Conservation (phyloP, 164 flowering plant genomes). For the Warburgia ugandensis region DNA sequence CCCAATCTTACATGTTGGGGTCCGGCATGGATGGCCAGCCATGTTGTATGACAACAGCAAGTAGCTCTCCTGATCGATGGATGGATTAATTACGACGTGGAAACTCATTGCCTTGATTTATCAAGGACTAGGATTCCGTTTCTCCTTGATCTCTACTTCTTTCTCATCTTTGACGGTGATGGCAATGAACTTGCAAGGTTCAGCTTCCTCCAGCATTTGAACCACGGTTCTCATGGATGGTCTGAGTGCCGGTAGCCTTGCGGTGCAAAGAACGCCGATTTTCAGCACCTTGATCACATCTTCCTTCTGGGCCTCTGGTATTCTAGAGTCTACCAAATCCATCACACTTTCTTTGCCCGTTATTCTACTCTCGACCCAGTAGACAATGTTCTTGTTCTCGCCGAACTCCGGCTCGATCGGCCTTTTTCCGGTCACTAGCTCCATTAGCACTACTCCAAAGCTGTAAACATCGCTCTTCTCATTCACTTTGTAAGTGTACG, state of each 20-base stretch:
- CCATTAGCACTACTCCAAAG: conserved; percentile 74
- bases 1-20: too few relatives aligned
- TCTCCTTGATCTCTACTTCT: not conserved
- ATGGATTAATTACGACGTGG: too few relatives aligned
- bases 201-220: conserved; percentile 64
- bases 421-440: conserved; percentile 59
- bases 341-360: conserved; percentile 22
- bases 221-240: conserved; percentile 81
- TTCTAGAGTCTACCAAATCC: conserved; percentile 37
- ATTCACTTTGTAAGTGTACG: conserved; percentile 45
- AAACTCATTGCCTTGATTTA: too few relatives aligned
- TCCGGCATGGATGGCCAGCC: too few relatives aligned
- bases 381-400: conserved; percentile 57
- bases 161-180: not conserved
- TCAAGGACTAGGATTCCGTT: too few relatives aligned
- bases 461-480: conserved; percentile 79
- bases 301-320: conserved; percentile 27
- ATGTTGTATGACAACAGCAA: too few relatives aligned
- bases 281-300: conserved; percentile 50
- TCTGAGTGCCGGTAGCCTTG: conserved; percentile 43
- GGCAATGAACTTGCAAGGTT: conserved; percentile 14
- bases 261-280: conserved; percentile 52
- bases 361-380: conserved; percentile 38
- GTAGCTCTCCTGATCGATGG: too few relatives aligned
- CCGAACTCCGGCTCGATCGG: conserved; percentile 59